Evolutionary conservation across 108 stramenopile genomes (phyloP).

Genomic region (Skeletonema grethae): DNA sequence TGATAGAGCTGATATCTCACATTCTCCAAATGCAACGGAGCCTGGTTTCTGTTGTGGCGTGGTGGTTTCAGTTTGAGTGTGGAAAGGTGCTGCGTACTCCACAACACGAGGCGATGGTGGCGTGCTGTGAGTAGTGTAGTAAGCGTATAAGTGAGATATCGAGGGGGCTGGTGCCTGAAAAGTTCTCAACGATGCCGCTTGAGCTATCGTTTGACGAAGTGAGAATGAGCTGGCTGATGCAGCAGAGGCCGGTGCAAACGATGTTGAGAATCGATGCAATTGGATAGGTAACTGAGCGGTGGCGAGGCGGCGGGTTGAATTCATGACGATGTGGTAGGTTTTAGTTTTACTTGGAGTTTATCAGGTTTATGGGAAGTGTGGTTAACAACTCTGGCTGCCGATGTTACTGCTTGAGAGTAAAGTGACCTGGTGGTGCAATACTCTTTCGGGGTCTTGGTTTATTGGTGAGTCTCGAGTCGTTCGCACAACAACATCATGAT

Average conservation of each 20-base stretch:
- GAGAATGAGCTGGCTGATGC: not conserved
- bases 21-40: slow-evolving; percentile 65
- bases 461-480: too few relatives aligned
- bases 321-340: not conserved
- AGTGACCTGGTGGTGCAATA: too few relatives aligned
- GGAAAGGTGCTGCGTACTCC: not conserved
- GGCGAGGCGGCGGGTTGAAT: not conserved
- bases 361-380: too few relatives aligned
- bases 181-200: not conserved
- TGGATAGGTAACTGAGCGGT: not conserved
- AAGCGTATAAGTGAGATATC: not conserved
- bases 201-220: too few relatives aligned
- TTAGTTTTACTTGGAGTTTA: not conserved
- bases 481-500: too few relatives aligned
- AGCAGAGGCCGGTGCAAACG: not conserved
- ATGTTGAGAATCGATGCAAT: not conserved
- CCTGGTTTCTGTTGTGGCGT: slow-evolving; percentile 15
- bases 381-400: too few relatives aligned
- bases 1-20: slow-evolving; percentile 63
- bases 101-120: not conserved
- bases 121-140: not conserved
- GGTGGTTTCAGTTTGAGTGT: slow-evolving; percentile 3
- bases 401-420: too few relatives aligned
- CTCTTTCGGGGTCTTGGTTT: too few relatives aligned
- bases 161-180: not conserved